phyloP scores from a whole-genome alignment of 2,329 filamentous ascomycete genomes.

The Pseudogymnoascus sp. region DNA sequence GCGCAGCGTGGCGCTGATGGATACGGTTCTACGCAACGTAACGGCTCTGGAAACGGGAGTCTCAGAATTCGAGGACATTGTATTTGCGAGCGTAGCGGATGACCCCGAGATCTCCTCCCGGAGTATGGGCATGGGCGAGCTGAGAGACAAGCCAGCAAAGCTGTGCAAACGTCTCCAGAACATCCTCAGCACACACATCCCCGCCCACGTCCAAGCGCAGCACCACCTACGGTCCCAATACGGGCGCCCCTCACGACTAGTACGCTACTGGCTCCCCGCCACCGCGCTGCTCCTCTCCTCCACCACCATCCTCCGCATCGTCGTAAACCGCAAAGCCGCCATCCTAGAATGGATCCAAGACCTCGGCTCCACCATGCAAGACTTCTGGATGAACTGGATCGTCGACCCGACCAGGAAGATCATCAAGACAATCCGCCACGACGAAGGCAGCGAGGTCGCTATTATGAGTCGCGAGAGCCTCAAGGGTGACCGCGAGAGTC shows the following conservation, averaged over 20 bases:
- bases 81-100: slow-evolving; percentile 55
- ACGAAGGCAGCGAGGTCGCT: slow-evolving; percentile 86
- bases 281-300: slow-evolving; percentile 68
- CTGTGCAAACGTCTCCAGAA: slow-evolving; percentile 60
- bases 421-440: slow-evolving; percentile 85
- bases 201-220: slow-evolving; percentile 55
- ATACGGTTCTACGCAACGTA: slow-evolving; percentile 70
- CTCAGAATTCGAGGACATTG: slow-evolving; percentile 57
- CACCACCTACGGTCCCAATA: slow-evolving; percentile 51
- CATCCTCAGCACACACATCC: slow-evolving; percentile 63
- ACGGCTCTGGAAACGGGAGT: slow-evolving; percentile 55
- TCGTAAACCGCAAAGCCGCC: slow-evolving; percentile 67
- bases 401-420: slow-evolving; percentile 76
- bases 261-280: slow-evolving; percentile 85
- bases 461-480: slow-evolving; percentile 94
- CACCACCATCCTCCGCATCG: slow-evolving; percentile 73
- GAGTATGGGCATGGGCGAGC: not conserved
- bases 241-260: slow-evolving; percentile 65
- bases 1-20: slow-evolving; percentile 76
- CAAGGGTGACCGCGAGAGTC: slow-evolving; percentile 78
- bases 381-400: slow-evolving; percentile 97
- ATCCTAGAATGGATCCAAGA: slow-evolving; percentile 74
- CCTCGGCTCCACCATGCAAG: slow-evolving; percentile 68
- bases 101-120: slow-evolving; percentile 49
- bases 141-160: slow-evolving; percentile 46